Evolutionary conservation across 73 alveolate species (phyloP), one percentile per base, ranked within the genome.

Genomic region (Paramecium biaurelia): DNA sequence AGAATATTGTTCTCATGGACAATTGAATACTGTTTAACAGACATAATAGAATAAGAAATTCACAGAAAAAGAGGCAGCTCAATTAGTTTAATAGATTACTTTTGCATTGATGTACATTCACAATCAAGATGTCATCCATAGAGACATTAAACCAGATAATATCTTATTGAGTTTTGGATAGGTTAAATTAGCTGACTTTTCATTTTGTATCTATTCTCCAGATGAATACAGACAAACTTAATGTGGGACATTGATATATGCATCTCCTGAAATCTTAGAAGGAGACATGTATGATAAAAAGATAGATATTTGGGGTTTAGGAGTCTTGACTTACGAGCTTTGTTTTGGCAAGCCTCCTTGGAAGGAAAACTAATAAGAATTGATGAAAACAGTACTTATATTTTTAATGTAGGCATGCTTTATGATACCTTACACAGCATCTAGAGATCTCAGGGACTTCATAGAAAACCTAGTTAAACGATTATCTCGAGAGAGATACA

Each of bases 241-340:
- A 92, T 97, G 99, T 76, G 99, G 99, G 7, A 98, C 99, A 11
- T 94, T 96, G 59, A 99, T 97, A 88, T 98, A 98, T 90, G 95
- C 97, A 98, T 98, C 99, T 8, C 99, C 99, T 28, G 99, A 98
- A 90, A 97, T 98, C 96, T 76, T 98, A 30, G 79, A 85, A 45
- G 96, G 95, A 23, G 92, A 92, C 24, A 92, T 95, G 1, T 98
- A 98, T 72, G 96, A 95, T 85, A 95, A 95, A 41, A 89, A 97
- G 41, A 93, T 95, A 5, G 99, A 98, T 87, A 92, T 97, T 24
- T 98, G 99, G 99, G 93, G 98, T 41, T 89, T 98, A 35, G 99
- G 99, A 12, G 94, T 97, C 18, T 92, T 97, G 41, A 95, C 96
- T 28, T 97, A 93, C 93, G 99, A 97, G 89, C 74, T 97, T 72